A percentile compares a stretch with the other conserved stretches of the same genome.
These are phyloP conservation scores for Wickerhamiella allomyrinae DNA, from an alignment of 805 yeast genomes.

Conservation along the genomic window DNA sequence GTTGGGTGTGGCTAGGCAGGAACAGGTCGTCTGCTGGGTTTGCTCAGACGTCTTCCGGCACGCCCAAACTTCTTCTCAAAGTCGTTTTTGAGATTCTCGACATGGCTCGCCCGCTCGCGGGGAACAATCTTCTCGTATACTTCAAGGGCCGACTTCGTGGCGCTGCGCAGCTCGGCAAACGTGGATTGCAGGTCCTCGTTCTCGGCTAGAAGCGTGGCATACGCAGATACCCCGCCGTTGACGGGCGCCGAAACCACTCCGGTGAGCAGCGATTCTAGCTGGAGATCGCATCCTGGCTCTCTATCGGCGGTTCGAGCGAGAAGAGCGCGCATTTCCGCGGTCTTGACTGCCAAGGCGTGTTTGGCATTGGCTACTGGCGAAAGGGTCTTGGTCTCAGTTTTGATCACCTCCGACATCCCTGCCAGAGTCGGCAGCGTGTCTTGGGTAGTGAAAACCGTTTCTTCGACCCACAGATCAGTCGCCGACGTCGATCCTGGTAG, in stretches of 20 bases:
- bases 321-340: background rate
- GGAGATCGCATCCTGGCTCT: background rate
- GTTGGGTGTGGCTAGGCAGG: too few relatives aligned
- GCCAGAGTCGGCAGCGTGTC: background rate
- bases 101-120: background rate
- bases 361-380: background rate
- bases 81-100: background rate
- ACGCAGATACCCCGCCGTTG: slow-evolving; percentile 1
- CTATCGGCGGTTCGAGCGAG: background rate
- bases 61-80: background rate
- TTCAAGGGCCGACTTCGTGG: background rate
- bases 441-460: background rate
- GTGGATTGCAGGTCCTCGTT: background rate
- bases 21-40: too few relatives aligned
- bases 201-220: background rate
- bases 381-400: background rate
- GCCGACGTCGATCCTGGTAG: background rate
- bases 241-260: slow-evolving; percentile 2
- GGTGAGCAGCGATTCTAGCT: slow-evolving; percentile 1
- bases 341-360: background rate
- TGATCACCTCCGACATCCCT: background rate
- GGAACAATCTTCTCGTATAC: background rate
- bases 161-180: background rate
- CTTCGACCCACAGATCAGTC: background rate
- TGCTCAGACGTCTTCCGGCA: background rate